A percentile compares a stretch with the other conserved stretches of the same genome.
Evolutionary conservation across 2,329 filamentous ascomycete genomes (phyloP).

Genomic region (Exophiala aquamarina): DNA sequence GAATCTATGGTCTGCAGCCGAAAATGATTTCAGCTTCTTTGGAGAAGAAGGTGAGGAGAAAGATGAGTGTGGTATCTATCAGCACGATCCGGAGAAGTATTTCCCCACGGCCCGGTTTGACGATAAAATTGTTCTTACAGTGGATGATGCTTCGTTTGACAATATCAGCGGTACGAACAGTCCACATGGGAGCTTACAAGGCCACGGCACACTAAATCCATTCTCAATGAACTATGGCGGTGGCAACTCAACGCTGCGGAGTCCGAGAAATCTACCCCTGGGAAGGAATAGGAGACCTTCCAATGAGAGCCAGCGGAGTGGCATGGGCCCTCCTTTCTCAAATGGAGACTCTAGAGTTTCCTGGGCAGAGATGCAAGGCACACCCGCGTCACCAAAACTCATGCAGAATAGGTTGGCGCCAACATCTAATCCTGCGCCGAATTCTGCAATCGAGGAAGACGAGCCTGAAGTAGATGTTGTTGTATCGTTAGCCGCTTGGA

Average conservation of each 20-base stretch:
- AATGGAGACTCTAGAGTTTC: conserved; percentile 2
- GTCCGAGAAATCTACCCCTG: conserved; percentile 26
- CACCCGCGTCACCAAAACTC: conserved; percentile 15
- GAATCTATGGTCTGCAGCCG: conserved; percentile 59
- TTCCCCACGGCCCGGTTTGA: conserved; percentile 46
- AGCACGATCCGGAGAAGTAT: conserved; percentile 43
- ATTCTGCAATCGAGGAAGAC: conserved; percentile 13
- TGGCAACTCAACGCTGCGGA: conserved; percentile 12
- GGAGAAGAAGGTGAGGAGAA: conserved; percentile 44
- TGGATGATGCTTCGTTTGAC: conserved; percentile 30
- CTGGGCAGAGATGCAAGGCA: conserved; percentile 11
- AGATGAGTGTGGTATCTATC: conserved; percentile 51
- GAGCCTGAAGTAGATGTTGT: conserved; percentile 47
- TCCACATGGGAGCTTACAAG: conserved; percentile 17
- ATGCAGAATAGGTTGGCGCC: conserved; percentile 10
- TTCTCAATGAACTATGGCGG: conserved; percentile 17
- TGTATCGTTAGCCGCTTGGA: conserved; percentile 53
- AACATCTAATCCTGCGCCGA: conserved; percentile 16
- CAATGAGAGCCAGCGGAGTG: conserved; percentile 21
- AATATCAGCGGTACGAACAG: conserved; percentile 16
- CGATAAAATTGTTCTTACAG: conserved; percentile 43
- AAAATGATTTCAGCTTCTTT: conserved; percentile 63
- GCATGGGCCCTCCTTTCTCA: background rate
- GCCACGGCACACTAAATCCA: conserved; percentile 13
- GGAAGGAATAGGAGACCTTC: conserved; percentile 25